Evolutionary conservation across 1,139 yeast species (phyloP).

Genomic region (Kluyveromyces marxianus): DNA sequence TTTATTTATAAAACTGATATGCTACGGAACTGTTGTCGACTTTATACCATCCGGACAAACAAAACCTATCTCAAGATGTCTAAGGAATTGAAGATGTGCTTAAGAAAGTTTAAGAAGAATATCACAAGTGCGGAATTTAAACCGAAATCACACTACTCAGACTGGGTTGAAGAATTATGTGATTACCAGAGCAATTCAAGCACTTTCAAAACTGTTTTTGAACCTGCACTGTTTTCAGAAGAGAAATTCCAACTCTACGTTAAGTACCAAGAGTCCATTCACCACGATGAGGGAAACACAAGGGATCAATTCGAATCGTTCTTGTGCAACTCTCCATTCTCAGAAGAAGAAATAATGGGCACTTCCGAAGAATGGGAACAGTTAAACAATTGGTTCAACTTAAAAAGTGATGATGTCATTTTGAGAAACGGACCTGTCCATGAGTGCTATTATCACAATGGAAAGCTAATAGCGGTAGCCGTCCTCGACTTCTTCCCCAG

Average conservation of each 20-base stretch:
- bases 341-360: conserved; percentile 27
- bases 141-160: conserved; percentile 6
- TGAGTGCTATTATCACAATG: conserved; percentile 67
- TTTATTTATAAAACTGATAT: conserved; percentile 70
- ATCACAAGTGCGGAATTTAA: conserved; percentile 5
- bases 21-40: conserved; percentile 70
- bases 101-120: conserved; percentile 51
- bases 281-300: conserved; percentile 45
- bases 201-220: conserved; percentile 45
- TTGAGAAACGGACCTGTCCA: conserved; percentile 48
- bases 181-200: conserved; percentile 24
- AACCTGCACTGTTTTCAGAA: conserved; percentile 42
- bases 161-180: conserved; percentile 32
- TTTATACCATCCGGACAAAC: conserved; percentile 68
- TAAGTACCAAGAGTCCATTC: conserved; percentile 63
- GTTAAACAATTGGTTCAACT: conserved; percentile 31
- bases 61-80: conserved; percentile 39
- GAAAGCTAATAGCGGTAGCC: conserved; percentile 62
- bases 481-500: conserved; percentile 72
- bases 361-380: conserved; percentile 25
- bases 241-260: conserved; percentile 63
- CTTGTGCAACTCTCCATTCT: conserved; percentile 64
- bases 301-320: conserved; percentile 50
- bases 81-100: conserved; percentile 60
- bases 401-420: conserved; percentile 12